Base-by-base conservation (phyloP, 257 asterid genomes). In the Knoxia roxburghii region DNA sequence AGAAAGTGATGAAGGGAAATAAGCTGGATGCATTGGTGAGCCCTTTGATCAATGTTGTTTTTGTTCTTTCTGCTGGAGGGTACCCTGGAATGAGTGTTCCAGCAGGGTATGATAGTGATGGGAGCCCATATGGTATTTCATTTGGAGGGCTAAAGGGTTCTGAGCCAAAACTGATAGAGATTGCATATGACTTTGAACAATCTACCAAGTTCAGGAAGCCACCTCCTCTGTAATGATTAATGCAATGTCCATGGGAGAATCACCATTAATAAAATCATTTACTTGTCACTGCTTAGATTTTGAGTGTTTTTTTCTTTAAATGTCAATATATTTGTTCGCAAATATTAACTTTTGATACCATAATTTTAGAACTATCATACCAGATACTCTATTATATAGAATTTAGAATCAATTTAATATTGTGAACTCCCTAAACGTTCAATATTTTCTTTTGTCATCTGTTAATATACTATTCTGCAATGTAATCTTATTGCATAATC, bases 151-250 rank as follows among this genome's bases (percentile, higher is more conserved):
- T 79, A n/a, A 83, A 77, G 59, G 87, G 87, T 0, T 75, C 76
- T 14, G 91, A 85, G 53, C 81, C 91, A 48, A 77, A 67, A 41
- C 21, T 85, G 33, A 83, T 83, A 61, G 80, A 83, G 70, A 85
- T 83, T 72, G 85, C 87, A 5, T 83, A 83, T 74, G 83, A 64
- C 26, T 86, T 86, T 68, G 92, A 81, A 66, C 89, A 83, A 72
- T 84, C 83, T 23, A 81, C 89, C 4, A 75, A 81, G 67, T 24
- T 68, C n/a, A 83, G 92, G 61, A 86, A 81, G 26, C 84, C 87
- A 29, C 89, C 88, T 27, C 56, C 75, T 73, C 79, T 74, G 64
- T 46, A 46, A 46, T 9, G 8, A n/a, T 57, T 57, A 11, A 30
- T 57, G 2, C 9, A 39, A 39, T 39, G 45, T 39, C 45, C 11